Conservation (phyloP, 225 moss, liverwort and hornwort genomes). For the Bryoerythrophyllum caledonicum region DNA sequence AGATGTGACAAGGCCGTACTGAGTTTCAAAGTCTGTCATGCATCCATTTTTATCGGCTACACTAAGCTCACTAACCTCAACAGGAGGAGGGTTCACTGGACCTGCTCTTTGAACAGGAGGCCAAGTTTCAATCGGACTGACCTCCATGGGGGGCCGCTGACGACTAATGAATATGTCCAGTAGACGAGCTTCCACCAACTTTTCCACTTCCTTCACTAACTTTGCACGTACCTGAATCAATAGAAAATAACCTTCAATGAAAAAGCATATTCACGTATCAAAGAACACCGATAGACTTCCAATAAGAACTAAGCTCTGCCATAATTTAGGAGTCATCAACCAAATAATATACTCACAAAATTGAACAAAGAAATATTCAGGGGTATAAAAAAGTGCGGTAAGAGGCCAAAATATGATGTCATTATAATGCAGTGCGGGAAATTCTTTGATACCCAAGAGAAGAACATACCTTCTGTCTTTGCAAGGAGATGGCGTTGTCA, state of each 20-base stretch:
- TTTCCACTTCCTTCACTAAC: slow-evolving; percentile 74
- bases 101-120: slow-evolving; percentile 31
- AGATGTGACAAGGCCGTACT: neutral
- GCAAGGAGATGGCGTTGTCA: slow-evolving; percentile 86
- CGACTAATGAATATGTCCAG: slow-evolving; percentile 78
- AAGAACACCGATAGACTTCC: neutral
- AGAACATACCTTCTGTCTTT: slow-evolving; percentile 76
- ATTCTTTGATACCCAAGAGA: neutral
- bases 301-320: neutral
- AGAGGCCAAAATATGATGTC: neutral
- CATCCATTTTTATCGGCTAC: slow-evolving; percentile 4
- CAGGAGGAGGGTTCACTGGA: slow-evolving; percentile 37
- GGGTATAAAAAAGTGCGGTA: neutral
- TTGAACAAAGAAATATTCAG: neutral
- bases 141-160: slow-evolving; percentile 67
- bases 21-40: slow-evolving; percentile 3
- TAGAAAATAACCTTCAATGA: neutral
- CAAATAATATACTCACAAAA: neutral
- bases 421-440: neutral
- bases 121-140: slow-evolving; percentile 38
- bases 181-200: slow-evolving; percentile 70
- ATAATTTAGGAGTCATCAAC: neutral
- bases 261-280: neutral
- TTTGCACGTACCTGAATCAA: slow-evolving; percentile 64
- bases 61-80: slow-evolving; percentile 37